Percentiles rank a stretch among this genome's conserved stretches.
Evolutionary conservation across 805 yeast genomes (phyloP).

Genomic region (Metschnikowia similis): DNA sequence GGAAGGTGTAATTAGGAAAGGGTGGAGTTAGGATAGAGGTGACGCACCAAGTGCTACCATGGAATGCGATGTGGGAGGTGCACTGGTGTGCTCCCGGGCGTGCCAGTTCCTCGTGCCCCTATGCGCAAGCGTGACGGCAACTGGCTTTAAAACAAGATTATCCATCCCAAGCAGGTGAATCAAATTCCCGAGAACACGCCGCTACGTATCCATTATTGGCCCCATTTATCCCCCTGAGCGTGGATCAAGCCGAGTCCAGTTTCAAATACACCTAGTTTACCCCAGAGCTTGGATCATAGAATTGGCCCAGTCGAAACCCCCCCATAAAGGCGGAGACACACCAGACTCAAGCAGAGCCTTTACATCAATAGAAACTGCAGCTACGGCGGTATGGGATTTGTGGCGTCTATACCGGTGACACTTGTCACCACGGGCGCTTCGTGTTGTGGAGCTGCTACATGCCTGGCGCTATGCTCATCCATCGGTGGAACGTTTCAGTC

Average conservation of each 20-base stretch:
- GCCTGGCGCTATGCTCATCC: conserved; percentile 55
- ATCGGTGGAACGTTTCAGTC: conserved; percentile 64
- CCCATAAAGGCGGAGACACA: no score
- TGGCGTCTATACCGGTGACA: conserved; percentile 15
- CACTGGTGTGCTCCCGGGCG: not conserved
- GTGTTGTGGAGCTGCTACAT: conserved; percentile 45
- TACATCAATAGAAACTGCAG: no score
- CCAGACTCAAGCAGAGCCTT: no score
- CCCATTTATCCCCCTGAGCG: no score
- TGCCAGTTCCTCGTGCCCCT: not conserved
- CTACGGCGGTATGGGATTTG: conserved; percentile 14
- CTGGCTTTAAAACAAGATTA: not conserved
- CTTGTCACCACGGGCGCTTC: conserved; percentile 14
- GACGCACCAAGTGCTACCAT: not conserved
- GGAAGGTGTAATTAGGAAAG: no score
- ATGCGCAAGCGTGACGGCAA: not conserved
- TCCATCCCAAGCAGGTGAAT: not conserved
- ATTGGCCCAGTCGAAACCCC: no score
- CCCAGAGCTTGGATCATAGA: no score
- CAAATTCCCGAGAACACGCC: not conserved
- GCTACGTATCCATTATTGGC: no score
- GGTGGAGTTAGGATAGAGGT: not conserved
- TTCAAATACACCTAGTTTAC: no score
- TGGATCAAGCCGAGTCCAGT: no score
- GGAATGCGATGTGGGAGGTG: not conserved